Evolutionary conservation across 352 stramenopile genomes (phyloP), one percentile per base, ranked within the genome.

Genomic region (Hyaloperonospora arabidopsidis): DNA sequence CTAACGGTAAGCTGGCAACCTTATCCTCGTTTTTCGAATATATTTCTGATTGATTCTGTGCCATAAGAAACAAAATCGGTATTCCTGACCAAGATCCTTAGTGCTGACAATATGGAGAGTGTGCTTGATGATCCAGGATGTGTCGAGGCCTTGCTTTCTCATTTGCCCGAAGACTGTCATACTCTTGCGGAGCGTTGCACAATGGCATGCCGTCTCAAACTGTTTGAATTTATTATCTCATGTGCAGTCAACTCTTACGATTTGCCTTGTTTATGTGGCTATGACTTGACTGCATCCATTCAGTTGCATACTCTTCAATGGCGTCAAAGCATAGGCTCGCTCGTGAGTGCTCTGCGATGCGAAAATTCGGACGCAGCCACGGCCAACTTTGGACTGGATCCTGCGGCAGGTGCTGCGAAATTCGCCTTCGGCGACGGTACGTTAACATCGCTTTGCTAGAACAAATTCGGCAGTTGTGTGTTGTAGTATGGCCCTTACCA

Each of bases 281-380:
- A 7, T 29, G 3, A 8, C 25, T 29, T 7, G 25, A 8, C 25
- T 29, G 25, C 25, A 7, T 29, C 25, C 25, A 29, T 22, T 21
- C 54, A 92, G 82, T 44, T 90, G 36, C 72, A 67, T 38, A 88
- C 82, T 4, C 89, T 89, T 3, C 89, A 96, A 61, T 70, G 97
- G 17, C 86, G 86, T 25, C 89, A 96, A 57, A 89, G 84, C 57
- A 76, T 97, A 15, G 74, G 65, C 21, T 89, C 82, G 36, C 76
- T 97, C 21, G 77, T 84, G 41, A 76, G 60, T 21, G 89, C 86
- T 39, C 61, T 97, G 36, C 79, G 95, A 55, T 89, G 84, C 0
- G 84, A 87, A 48, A 97, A 96, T 55, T 96, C 89, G 51, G 94
- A 95, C 64, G 72, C 79, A 8, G 79, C 97, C 32, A 72, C 97